phyloP scores from a whole-genome alignment of 768 basidiomycete genomes.

The Calocybe gangraenosa region DNA sequence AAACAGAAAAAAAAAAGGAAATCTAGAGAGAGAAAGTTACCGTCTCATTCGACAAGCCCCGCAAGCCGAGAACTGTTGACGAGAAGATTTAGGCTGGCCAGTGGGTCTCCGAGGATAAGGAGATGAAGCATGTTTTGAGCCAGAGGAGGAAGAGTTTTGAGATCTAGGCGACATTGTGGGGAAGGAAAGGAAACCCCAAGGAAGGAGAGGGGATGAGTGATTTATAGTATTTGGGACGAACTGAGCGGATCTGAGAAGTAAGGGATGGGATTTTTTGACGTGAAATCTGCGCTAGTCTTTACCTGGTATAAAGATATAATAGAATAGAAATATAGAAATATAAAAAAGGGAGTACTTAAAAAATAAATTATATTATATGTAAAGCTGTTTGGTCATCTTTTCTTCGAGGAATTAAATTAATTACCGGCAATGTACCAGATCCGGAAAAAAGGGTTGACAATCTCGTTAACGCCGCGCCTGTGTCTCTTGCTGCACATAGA shows the following conservation, averaged over 20 bases:
- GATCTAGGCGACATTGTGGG: constrained; percentile 57
- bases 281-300: constrained; percentile 14
- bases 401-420: constrained; percentile 30
- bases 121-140: constrained; percentile 27
- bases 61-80: constrained; percentile 90
- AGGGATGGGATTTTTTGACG: constrained; percentile 28
- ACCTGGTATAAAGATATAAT: too few relatives aligned
- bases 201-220: constrained; percentile 21
- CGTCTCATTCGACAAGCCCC: constrained; percentile 90
- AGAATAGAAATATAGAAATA: too few relatives aligned
- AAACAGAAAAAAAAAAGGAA: constrained; percentile 12
- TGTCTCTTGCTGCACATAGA: too few relatives aligned
- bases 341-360: too few relatives aligned
- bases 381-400: constrained; percentile 20
- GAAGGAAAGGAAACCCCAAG: constrained; percentile 15
- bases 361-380: too few relatives aligned
- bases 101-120: constrained; percentile 48
- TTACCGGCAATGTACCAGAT: constrained; percentile 29
- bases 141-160: constrained; percentile 32
- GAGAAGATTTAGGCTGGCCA: constrained; percentile 68
- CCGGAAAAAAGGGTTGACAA: constrained; percentile 15
- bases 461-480: not conserved
- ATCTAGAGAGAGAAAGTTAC: constrained; percentile 33
- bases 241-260: constrained; percentile 41
- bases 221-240: constrained; percentile 35